A percentile compares a stretch with the other conserved stretches of the same genome.
phyloP scores from a whole-genome alignment of 208 protist genomes.

The Crithidia thermophila region DNA sequence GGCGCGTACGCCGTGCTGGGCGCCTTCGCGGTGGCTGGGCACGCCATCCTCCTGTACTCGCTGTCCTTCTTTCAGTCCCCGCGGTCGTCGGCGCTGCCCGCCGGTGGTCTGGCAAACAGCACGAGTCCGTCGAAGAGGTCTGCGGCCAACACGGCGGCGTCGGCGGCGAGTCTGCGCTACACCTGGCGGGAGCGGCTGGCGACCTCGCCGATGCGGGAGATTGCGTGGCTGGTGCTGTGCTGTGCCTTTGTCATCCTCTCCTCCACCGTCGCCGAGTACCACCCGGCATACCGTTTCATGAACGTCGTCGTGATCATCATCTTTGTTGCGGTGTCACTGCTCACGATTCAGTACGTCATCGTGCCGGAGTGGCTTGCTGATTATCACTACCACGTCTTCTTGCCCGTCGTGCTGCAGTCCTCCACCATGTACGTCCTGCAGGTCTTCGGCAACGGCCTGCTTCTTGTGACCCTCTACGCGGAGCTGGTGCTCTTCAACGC shows the following conservation, averaged over 20 bases:
- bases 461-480: constrained; percentile 33
- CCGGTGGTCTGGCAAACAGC: no score
- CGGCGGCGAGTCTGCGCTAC: no score
- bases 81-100: no score
- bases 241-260: constrained; percentile 36
- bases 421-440: constrained; percentile 46
- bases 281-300: constrained; percentile 31
- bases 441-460: constrained; percentile 46
- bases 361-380: constrained; percentile 16
- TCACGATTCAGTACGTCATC: constrained; percentile 28
- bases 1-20: constrained; percentile 63
- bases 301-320: constrained; percentile 31
- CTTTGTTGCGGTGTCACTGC: constrained; percentile 28
- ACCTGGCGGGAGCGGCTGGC: constrained; percentile 35
- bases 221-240: constrained; percentile 45
- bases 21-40: constrained; percentile 37
- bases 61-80: constrained; percentile 61
- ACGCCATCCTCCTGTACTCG: constrained; percentile 59
- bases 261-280: constrained; percentile 47
- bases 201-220: constrained; percentile 14
- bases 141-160: no score
- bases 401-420: constrained; percentile 34
- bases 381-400: constrained; percentile 48
- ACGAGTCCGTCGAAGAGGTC: no score
- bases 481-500: constrained; percentile 42